Evolutionary conservation across 2,329 filamentous ascomycete genomes (phyloP), one percentile per base, ranked within the genome.

Genomic region (Pseudogymnoascus sp.): DNA sequence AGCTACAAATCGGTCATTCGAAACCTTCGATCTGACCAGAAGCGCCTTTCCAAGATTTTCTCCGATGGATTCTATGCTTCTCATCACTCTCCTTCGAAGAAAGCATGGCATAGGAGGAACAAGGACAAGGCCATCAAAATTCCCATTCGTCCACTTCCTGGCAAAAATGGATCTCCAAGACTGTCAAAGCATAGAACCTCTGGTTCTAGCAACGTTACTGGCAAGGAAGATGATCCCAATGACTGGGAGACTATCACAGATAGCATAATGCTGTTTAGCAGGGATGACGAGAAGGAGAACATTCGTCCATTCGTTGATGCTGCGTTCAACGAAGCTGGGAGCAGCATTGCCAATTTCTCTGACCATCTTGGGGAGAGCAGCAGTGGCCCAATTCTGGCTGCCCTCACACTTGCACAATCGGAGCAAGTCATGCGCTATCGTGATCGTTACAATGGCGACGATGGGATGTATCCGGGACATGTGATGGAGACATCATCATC

Each of bases 181-280:
- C 29, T 34, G 21, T 36, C 37, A 64, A 47, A 57, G 61, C 18
- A 31, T 26, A 36, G 57, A 54, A 54, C 42, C 26, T 26, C 26
- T 12, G 14, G 45, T 39, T 45, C 59, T 31, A n/a, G 34, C 61
- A 63, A 39, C 51, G 5, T 64, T 57, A 5, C 51, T 57, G 51
- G 51, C 51, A 62, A 66, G 14, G 63, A 68, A 31, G 68, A 69
- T 60, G 66, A 70, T 29, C 51, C 23, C 5, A 67, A 71, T 54
- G 72, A 73, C 61, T 73, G 72, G 72, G 70, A 73, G 60, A 73
- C 72, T 4, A 68, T 73, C 12, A 68, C 64, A 23, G 69, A 71
- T 8, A 72, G 70, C 47, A 63, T 54, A 10, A 34, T 31, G 10
- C 31, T 47, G 2, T 34, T 16, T 18, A 57, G 29, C 29, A 57